A percentile compares a stretch with the other conserved stretches of the same genome.
Conservation (phyloP, 352 stramenopile species). For the Peronospora belbahrii region DNA sequence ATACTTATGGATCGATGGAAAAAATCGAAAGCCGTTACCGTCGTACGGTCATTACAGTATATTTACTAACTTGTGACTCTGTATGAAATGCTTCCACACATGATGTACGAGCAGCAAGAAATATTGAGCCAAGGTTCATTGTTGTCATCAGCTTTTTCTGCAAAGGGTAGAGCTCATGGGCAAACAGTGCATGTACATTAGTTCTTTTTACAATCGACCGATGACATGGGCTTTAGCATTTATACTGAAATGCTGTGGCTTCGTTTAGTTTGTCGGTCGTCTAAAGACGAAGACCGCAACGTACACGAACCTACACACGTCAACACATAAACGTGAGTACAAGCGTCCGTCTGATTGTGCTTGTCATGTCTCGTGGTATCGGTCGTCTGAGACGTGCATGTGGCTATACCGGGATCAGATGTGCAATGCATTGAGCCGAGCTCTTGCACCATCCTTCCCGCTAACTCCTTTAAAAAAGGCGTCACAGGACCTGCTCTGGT, state of each 20-base stretch:
- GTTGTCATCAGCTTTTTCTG: slow-evolving; percentile 20
- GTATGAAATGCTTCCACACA: slow-evolving; percentile 10
- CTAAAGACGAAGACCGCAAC: not conserved
- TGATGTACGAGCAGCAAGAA: slow-evolving; percentile 27
- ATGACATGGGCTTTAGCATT: slow-evolving; percentile 19
- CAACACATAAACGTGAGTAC: not conserved
- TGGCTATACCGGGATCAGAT: slow-evolving; percentile 18
- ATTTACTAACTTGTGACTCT: no score
- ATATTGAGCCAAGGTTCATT: slow-evolving; percentile 6
- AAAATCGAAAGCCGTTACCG: no score
- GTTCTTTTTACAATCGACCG: no score
- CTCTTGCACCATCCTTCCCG: slow-evolving; percentile 13
- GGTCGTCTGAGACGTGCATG: not conserved
- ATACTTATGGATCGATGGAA: no score
- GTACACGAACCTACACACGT: not conserved
- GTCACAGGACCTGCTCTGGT: not conserved
- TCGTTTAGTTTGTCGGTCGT: slow-evolving; percentile 7
- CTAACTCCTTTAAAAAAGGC: no score
- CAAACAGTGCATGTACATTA: no score
- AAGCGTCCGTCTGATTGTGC: slow-evolving; percentile 23
- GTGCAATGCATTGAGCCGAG: slow-evolving; percentile 22
- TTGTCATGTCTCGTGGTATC: slow-evolving; percentile 22
- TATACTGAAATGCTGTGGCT: slow-evolving; percentile 25
- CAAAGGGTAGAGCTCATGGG: slow-evolving; percentile 29
- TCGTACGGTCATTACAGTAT: no score